phyloP scores from a whole-genome alignment of 2,329 filamentous ascomycete species.

The Xylaria sp. region DNA sequence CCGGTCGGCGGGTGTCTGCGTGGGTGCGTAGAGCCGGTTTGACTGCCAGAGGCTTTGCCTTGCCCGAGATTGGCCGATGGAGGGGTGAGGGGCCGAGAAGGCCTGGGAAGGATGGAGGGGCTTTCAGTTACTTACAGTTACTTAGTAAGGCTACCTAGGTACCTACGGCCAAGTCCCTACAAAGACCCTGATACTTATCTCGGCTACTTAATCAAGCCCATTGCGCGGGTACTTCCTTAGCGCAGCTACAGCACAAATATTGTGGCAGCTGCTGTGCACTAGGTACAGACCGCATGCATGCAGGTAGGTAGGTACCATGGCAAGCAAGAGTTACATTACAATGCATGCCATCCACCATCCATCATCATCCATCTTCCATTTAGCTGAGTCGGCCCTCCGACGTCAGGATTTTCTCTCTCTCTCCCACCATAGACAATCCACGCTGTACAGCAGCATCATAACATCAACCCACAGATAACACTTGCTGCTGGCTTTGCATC shows the following conservation, averaged over 20 bases:
- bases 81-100: not conserved
- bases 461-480: not conserved
- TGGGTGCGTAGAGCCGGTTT: not conserved
- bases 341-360: not conserved
- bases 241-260: not conserved
- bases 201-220: not conserved
- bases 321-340: not conserved
- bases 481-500: not conserved
- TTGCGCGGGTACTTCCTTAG: not conserved
- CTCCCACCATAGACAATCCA: not conserved
- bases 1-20: too few relatives aligned
- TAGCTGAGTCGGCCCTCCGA: slow-evolving; percentile 16
- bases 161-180: too few relatives aligned
- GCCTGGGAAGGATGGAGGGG: not conserved
- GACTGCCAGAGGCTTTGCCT: not conserved
- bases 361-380: not conserved
- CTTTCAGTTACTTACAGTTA: too few relatives aligned
- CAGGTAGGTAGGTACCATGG: not conserved
- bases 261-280: not conserved
- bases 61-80: slow-evolving; percentile 39
- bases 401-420: slow-evolving; percentile 16
- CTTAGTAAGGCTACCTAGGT: too few relatives aligned
- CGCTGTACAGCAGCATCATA: not conserved
- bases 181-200: not conserved
- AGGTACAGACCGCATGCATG: not conserved